Evolutionary conservation across 192 early-diverging fungal genomes (phyloP), one percentile per base, ranked within the genome.

Genomic region (Coemansia sp.): DNA sequence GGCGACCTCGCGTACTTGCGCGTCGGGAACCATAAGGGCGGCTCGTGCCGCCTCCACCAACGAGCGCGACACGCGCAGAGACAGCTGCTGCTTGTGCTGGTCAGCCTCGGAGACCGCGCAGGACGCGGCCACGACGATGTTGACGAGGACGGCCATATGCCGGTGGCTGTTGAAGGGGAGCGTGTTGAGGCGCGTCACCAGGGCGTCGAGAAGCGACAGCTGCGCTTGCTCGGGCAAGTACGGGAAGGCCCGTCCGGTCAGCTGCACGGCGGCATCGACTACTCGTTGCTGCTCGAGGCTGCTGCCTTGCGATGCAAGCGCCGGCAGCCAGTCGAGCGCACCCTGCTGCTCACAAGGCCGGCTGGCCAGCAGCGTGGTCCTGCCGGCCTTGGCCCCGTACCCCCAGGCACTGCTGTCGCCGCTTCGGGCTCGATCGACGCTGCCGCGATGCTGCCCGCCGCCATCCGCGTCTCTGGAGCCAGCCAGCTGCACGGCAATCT

Each of bases 211-310:
- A 31, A 84, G 48, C 0, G 89, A 69, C 26, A 90, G 84, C 71
- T 98, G 96, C 12, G 83, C 76, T 5, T 81, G 58, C 17, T 87
- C 82, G 8, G 77, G 76, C 40, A 91, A 84, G 11, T 77, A 55
- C 4, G 87, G 85, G 28, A 95, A 88, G 9, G 94, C 48, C 1
- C 81, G 75, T 2, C 87, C 83, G 69, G 94, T 91, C 9, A 97
- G 53, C 28, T 87, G 83, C 36, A 96, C 83, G 6, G 88, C 82
- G 2, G 84, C 71, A 66, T 98, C 92, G n/a, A 93, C 85, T 31
- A 87, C 80, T 10, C 79, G 69, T 17, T 66, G 32, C 32, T 34
- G 32, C 10, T 34, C 10, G 3, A 10, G 10, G 32, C 10, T 34
- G 10, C 32, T 34, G 32, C 32, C 32, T 7, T 34, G 32, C 1